Percentiles rank a stretch among this genome's conserved stretches.
Evolutionary conservation across 371 early-diverging fungal genomes (phyloP).

Genomic region (Nosema muscidifuracis): DNA sequence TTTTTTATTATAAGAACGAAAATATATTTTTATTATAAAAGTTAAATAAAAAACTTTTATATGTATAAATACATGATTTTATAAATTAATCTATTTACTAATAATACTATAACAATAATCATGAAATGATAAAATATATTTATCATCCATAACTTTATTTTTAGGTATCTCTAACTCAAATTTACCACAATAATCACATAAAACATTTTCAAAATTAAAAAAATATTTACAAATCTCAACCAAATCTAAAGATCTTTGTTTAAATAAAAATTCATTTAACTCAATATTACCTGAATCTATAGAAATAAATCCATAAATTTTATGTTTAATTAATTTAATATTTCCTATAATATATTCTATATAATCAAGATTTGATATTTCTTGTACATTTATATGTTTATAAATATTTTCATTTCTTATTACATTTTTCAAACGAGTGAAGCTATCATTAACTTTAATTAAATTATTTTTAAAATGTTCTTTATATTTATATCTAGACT

Average conservation of each 20-base stretch:
- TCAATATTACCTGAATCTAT: neutral
- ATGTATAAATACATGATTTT: too few relatives aligned
- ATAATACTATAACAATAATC: too few relatives aligned
- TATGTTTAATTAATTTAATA: neutral
- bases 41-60: too few relatives aligned
- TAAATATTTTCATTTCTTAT: neutral
- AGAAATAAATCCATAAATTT: neutral
- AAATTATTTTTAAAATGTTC: constrained; percentile 8
- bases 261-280: neutral
- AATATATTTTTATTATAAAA: too few relatives aligned
- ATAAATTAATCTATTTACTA: too few relatives aligned
- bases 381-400: neutral
- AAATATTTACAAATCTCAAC: neutral
- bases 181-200: neutral
- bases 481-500: neutral
- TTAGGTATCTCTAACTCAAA: neutral
- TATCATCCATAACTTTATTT: neutral
- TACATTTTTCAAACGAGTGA: neutral
- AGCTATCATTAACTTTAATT: neutral
- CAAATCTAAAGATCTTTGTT: neutral
- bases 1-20: too few relatives aligned
- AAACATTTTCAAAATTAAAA: neutral
- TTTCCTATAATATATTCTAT: neutral
- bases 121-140: neutral
- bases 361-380: neutral